Percentiles rank a stretch among this genome's conserved stretches.
Conservation (phyloP, 1,284 basidiomycete genomes). For the Boletus smithii region DNA sequence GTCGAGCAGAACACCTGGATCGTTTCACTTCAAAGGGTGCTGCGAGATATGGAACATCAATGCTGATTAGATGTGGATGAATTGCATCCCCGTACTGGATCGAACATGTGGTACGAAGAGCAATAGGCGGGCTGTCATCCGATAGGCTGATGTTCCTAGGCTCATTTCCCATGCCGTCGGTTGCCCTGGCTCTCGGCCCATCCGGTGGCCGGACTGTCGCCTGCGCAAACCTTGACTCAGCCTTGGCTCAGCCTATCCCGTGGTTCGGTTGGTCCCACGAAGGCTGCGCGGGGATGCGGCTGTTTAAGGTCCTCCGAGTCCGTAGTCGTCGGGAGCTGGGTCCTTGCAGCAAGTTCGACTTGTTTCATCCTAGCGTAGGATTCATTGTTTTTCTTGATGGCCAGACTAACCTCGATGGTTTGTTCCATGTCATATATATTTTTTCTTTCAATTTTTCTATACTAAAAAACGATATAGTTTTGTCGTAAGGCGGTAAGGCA, state of each 20-base stretch:
- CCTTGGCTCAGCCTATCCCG: constrained; percentile 1
- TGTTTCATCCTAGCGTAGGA: background rate
- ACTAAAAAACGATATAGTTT: background rate
- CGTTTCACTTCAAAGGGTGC: background rate
- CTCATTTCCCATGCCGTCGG: constrained; percentile 15
- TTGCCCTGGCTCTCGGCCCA: constrained; percentile 3
- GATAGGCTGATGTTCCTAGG: constrained; percentile 16
- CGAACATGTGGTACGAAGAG: background rate
- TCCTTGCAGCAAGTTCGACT: background rate
- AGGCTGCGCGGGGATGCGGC: constrained; percentile 7
- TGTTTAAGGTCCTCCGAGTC: constrained; percentile 11
- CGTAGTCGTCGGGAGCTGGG: constrained; percentile 19
- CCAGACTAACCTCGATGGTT: background rate
- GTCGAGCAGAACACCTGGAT: background rate
- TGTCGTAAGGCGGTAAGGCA: constrained; percentile 8
- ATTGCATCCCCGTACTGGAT: background rate
- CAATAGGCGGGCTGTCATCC: background rate
- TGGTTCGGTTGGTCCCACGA: constrained; percentile 1
- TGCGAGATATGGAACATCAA: background rate
- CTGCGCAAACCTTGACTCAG: constrained; percentile 8
- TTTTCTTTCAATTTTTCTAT: background rate
- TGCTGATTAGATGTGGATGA: background rate
- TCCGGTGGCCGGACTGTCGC: background rate
- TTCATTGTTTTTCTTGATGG: background rate
- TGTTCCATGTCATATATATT: background rate